Conservation (phyloP, 768 basidiomycete genomes). For the Bullera alba region DNA sequence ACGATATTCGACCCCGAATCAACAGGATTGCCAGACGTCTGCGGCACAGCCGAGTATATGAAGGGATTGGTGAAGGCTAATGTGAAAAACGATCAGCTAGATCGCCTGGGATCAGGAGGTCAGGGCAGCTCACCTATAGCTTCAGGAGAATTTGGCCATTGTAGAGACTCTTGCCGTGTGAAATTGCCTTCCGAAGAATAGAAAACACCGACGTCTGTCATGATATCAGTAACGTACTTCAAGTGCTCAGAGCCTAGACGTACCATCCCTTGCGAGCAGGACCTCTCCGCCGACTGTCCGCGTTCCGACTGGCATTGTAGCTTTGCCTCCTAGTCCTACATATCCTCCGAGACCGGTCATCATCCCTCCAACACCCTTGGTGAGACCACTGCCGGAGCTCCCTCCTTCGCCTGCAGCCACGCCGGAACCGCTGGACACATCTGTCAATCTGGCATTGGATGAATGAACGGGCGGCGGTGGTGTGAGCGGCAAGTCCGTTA, state of each 20-base stretch:
- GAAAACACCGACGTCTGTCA: constrained; percentile 31
- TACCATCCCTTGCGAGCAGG: constrained; percentile 35
- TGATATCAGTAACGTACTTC: background rate
- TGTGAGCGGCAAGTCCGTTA: constrained; percentile 21
- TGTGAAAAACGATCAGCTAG: background rate
- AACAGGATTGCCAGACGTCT: constrained; percentile 6
- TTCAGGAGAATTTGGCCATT: constrained; percentile 41
- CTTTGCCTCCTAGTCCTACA: constrained; percentile 38
- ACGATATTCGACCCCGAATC: constrained; percentile 6
- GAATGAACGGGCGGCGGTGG: constrained; percentile 16
- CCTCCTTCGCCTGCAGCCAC: background rate
- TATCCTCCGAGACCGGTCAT: constrained; percentile 44
- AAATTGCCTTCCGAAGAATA: constrained; percentile 35
- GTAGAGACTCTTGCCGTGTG: constrained; percentile 24
- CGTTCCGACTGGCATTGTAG: constrained; percentile 28
- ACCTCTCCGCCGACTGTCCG: constrained; percentile 35
- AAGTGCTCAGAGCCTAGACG: constrained; percentile 2
- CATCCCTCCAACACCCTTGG: constrained; percentile 29
- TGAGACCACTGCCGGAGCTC: constrained; percentile 7
- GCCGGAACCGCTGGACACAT: background rate
- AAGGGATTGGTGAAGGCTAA: constrained; percentile 35
- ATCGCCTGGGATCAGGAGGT: background rate
- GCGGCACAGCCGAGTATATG: constrained; percentile 34
- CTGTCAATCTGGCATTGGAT: no score
- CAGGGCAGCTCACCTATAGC: constrained; percentile 22